Conservation (phyloP, 176 grass and related monocot species). For the Tillandsia fasciculata region DNA sequence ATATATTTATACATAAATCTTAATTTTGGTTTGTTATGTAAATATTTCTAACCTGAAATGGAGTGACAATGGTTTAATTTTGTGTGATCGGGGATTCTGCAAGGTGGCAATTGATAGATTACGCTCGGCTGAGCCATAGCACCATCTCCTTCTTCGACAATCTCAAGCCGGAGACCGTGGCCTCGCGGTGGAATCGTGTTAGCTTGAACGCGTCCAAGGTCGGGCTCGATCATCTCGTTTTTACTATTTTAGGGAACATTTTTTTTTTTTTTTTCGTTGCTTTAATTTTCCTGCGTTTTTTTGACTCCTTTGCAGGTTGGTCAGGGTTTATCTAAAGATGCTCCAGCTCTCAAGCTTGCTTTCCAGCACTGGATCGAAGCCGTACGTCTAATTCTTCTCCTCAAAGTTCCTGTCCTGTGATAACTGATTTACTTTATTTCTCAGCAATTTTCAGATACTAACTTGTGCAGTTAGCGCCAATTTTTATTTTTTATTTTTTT, state of each 20-base stretch:
- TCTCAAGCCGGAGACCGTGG: constrained; percentile 52
- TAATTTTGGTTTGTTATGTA: neutral
- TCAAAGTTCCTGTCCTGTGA: neutral
- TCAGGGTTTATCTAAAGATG: constrained; percentile 62
- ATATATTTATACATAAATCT: neutral
- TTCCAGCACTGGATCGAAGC: constrained; percentile 99
- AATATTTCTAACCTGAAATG: neutral
- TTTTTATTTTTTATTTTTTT: no score
- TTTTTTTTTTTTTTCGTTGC: neutral
- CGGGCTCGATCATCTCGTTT: neutral
- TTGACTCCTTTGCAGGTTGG: constrained; percentile 44
- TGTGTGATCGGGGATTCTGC: neutral
- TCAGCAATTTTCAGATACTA: no score
- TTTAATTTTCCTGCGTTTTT: neutral
- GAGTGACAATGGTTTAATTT: neutral
- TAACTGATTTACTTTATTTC: no score
- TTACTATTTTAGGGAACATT: neutral
- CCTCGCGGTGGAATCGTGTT: constrained; percentile 79
- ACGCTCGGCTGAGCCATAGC: constrained; percentile 53
- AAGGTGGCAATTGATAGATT: constrained; percentile 86
- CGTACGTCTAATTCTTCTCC: constrained; percentile 42
- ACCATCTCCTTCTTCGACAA: constrained; percentile 76
- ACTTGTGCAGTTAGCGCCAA: no score
- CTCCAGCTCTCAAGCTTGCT: constrained; percentile 61
- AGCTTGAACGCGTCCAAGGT: constrained; percentile 82